Evolutionary conservation across 495 filamentous ascomycete species (phyloP), one percentile per base, ranked within the genome.

Genomic region (Annulohypoxylon maeteangense): DNA sequence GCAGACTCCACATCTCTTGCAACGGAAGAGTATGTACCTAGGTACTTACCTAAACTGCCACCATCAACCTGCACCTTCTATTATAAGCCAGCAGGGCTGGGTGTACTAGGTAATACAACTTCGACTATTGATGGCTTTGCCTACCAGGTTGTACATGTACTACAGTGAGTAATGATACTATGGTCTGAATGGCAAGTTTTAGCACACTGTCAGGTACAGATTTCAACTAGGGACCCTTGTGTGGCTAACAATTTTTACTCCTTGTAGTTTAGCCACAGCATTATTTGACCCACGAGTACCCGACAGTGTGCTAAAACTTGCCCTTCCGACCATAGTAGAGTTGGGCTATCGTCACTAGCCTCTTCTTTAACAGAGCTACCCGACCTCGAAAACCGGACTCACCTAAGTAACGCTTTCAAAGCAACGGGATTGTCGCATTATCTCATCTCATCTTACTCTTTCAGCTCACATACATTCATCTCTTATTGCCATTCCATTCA

Each of bases 361-460:
- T 59, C 25, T 7, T 58, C 42, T 67, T 61, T 48, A 60, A 55
- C 45, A 67, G 65, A 68, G 65, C 56, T 45, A 67, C 55, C 32
- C 16, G 44, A 59, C 10, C 14, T 29, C 27, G 7, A 55, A 56
- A 25, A 57, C 22, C 54, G 23, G 12, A 57, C 10, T 51, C 8
- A 36, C 31, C 63, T 59, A 44, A 29, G 3, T 59, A 11, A 32
- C 55, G 14, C n/a, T 59, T 59, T 18, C 57, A 25, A 48, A 56
- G 48, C 29, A 68, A 62, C 48, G 27, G 12, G 25, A 61, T 58
- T 31, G 45, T 48, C 29, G 27, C 10, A 50, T 62, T 42, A 68
- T 22, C 16, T 59, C 65, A 62, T 58, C 48, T 68, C 58, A 54
- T 29, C 54, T 57, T 40, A 40, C 12, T 40, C 36, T 40, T 40